These are phyloP conservation scores for Elymus sibiricus DNA, from an alignment of 176 grass and related monocot species.

Conservation along the genomic window DNA sequence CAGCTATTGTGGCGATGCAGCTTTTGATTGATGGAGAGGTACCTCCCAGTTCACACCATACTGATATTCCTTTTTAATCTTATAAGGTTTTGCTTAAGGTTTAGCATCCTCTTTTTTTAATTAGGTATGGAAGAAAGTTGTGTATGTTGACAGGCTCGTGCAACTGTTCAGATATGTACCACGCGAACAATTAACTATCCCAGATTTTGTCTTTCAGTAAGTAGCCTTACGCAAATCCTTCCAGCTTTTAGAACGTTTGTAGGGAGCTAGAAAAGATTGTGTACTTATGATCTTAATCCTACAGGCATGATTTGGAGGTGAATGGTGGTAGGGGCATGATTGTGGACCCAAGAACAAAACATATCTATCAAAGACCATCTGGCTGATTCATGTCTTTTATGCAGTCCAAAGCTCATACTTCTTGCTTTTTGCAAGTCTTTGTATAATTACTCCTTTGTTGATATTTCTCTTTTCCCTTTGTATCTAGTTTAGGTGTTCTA, in stretches of 20 bases:
- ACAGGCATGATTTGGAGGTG: constrained; percentile 94
- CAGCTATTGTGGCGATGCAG: constrained; percentile 80
- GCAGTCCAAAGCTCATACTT: constrained; percentile 11
- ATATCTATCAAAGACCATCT: constrained; percentile 87
- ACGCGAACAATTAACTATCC: constrained; percentile 93
- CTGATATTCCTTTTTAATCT: not conserved
- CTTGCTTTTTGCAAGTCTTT: constrained; percentile 20
- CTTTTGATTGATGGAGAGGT: constrained; percentile 94
- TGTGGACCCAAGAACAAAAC: constrained; percentile 96
- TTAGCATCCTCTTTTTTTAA: not conserved
- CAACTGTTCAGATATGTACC: constrained; percentile 95
- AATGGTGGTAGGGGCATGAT: constrained; percentile 92
- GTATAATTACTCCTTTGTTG: constrained; percentile 29
- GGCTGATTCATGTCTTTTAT: constrained; percentile 37
- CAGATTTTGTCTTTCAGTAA: constrained; percentile 99
- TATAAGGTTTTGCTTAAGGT: not conserved
- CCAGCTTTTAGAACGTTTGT: not conserved
- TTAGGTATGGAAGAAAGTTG: constrained; percentile 95
- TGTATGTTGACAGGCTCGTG: constrained; percentile 85
- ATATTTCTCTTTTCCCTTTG: constrained; percentile 16
- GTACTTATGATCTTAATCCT: constrained; percentile 6
- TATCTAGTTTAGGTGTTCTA: constrained; percentile 29
- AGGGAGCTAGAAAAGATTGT: not conserved
- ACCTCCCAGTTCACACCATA: constrained; percentile 7
- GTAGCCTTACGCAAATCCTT: constrained; percentile 8